Evolutionary conservation across 2,329 filamentous ascomycete genomes (phyloP), one percentile per base, ranked within the genome.

Genomic region (Nigrospora osmanthi): DNA sequence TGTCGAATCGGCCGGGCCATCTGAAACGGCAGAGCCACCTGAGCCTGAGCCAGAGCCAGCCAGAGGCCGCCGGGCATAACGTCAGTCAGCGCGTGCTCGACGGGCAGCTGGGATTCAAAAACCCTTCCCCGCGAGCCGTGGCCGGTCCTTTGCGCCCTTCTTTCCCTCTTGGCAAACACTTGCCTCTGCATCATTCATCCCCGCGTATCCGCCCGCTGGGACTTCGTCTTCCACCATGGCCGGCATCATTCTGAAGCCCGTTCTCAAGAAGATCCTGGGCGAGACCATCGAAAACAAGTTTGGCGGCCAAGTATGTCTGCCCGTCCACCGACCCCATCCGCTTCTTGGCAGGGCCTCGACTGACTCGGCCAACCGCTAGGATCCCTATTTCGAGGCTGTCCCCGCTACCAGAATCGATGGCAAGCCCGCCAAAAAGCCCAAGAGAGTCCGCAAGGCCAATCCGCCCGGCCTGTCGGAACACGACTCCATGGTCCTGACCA

Each of bases 361-460:
- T 17, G 16, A 38, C 43, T 50, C 33, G 15, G 17, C 9, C 19
- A 17, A 33, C 31, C 36, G 7, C 10, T 57, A 96, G 87, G 90
- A 97, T 61, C 89, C 90, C 6, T 95, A 89, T 69, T 95, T 90
- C 57, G 88, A 95, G 63, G 75, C 81, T 54, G 81, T 95, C 33
- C 81, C 83, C 17, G 83, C 90, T 36, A 87, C 85, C 10, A 77
- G 81, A 50, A 71, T 86, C 36, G 69, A 81, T 52, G 81, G 81
- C 47, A 78, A 72, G 44, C 80, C 82, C 23, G 76, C 63, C 3
- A 81, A 80, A 56, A 94, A 89, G 62, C 73, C 76, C 46, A 91
- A 89, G 72, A 95, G 87, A 65, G 79, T 84, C 60, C 88, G 86
- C 69, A 95, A 94, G 68, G 86, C 88, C 17, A 71, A 90, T 33